Conservation (phyloP, 805 yeast species). For the Maudiozyma turicensis region DNA sequence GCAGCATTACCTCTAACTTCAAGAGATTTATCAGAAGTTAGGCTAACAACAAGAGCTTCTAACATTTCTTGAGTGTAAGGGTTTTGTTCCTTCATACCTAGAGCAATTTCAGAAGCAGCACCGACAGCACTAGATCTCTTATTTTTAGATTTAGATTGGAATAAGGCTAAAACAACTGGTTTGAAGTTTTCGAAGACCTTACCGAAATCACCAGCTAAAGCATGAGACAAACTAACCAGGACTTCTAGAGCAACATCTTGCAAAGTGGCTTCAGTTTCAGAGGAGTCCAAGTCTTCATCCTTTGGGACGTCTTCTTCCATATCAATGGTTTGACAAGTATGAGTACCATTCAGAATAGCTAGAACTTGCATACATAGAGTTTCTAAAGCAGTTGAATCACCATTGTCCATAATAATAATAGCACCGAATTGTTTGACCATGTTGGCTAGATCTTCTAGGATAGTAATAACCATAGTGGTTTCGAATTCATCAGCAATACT, state of each 20-base stretch:
- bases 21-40: conserved; percentile 65
- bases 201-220: conserved; percentile 71
- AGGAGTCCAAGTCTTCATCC: conserved; percentile 45
- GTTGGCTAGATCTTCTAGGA: conserved; percentile 65
- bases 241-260: conserved; percentile 83
- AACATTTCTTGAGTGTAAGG: conserved; percentile 64
- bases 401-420: conserved; percentile 48
- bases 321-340: conserved; percentile 72
- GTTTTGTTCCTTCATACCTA: conserved; percentile 56
- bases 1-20: conserved; percentile 94
- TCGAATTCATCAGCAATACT: conserved; percentile 75
- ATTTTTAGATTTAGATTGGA: conserved; percentile 51
- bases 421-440: conserved; percentile 65
- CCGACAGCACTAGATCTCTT: conserved; percentile 84
- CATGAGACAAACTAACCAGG: conserved; percentile 61
- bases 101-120: conserved; percentile 79
- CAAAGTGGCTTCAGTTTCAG: conserved; percentile 56
- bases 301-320: conserved; percentile 54
- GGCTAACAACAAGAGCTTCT: conserved; percentile 55
- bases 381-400: conserved; percentile 52
- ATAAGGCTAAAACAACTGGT: conserved; percentile 47
- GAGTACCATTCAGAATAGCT: conserved; percentile 70
- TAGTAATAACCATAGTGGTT: conserved; percentile 65
- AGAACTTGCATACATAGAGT: conserved; percentile 60
- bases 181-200: conserved; percentile 66